phyloP scores from a whole-genome alignment of 1,139 yeast genomes.

The Geotrichum carabidarum region DNA sequence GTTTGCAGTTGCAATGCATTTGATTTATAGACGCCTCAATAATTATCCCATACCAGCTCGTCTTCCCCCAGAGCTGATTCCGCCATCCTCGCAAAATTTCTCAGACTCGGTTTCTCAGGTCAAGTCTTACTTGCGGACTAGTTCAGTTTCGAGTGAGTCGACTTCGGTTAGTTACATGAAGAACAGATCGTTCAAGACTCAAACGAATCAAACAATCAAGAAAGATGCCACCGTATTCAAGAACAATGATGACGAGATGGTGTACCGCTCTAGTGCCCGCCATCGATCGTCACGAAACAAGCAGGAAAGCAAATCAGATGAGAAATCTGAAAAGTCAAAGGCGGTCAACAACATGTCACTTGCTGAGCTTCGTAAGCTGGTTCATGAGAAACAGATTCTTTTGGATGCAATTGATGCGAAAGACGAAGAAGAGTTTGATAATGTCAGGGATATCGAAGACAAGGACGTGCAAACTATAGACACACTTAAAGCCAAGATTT shows the following conservation, averaged over 20 bases:
- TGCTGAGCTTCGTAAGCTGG: constrained; percentile 55
- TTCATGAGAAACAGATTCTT: constrained; percentile 65
- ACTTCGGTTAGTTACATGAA: constrained; percentile 29
- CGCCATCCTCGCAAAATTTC: constrained; percentile 67
- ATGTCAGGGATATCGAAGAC: constrained; percentile 40
- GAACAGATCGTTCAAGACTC: constrained; percentile 29
- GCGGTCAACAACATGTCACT: constrained; percentile 29
- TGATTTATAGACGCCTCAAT: constrained; percentile 76
- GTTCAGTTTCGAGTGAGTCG: constrained; percentile 22
- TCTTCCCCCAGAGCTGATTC: constrained; percentile 57
- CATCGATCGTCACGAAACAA: constrained; percentile 41
- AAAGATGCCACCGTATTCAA: constrained; percentile 55
- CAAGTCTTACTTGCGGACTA: constrained; percentile 42
- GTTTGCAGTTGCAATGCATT: constrained; percentile 90
- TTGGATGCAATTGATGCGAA: constrained; percentile 69
- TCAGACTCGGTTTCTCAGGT: constrained; percentile 48
- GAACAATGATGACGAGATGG: constrained; percentile 55
- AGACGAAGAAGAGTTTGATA: constrained; percentile 53
- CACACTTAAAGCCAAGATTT: constrained; percentile 56
- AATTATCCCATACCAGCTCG: constrained; percentile 72
- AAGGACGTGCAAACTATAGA: constrained; percentile 57
- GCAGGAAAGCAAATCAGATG: constrained; percentile 34
- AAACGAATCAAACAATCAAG: constrained; percentile 41
- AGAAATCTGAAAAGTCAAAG: constrained; percentile 40
- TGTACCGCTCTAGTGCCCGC: constrained; percentile 63